Conservation (phyloP, 2,329 filamentous ascomycete species). For the Scytalidium lignicola region DNA sequence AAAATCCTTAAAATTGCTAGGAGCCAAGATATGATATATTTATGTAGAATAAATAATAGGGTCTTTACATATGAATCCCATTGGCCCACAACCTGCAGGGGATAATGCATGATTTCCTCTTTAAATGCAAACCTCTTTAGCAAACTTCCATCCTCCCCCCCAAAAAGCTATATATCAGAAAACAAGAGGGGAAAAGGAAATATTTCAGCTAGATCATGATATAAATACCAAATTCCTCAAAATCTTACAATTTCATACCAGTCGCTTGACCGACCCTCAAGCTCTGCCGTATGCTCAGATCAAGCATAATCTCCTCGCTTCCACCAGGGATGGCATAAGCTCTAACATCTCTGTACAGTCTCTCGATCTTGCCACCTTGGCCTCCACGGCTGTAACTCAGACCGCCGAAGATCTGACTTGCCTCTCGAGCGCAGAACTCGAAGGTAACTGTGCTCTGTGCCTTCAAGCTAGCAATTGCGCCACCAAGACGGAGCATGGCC, state of each 20-base stretch:
- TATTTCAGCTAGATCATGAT: no score
- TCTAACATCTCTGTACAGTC: slow-evolving; percentile 89
- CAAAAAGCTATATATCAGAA: no score
- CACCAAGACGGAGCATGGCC: slow-evolving; percentile 92
- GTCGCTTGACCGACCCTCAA: slow-evolving; percentile 82
- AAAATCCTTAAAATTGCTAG: no score
- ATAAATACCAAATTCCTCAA: no score
- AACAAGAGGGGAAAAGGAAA: background rate
- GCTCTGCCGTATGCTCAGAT: slow-evolving; percentile 88
- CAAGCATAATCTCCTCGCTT: slow-evolving; percentile 97
- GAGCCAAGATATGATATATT: no score
- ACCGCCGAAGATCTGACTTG: slow-evolving; percentile 95
- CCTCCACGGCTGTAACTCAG: slow-evolving; percentile 88
- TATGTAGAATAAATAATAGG: no score
- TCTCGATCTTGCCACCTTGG: slow-evolving; percentile 92
- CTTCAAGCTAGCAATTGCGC: slow-evolving; percentile 89
- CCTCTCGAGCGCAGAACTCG: slow-evolving; percentile 95
- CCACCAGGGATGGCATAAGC: slow-evolving; percentile 96
- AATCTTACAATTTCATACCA: slow-evolving; percentile 81
- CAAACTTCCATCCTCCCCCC: no score
- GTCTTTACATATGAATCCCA: no score
- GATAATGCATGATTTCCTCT: no score
- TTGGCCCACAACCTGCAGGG: no score
- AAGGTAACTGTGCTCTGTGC: slow-evolving; percentile 92
- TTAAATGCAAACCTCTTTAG: no score